A percentile compares a stretch with the other conserved stretches of the same genome.
phyloP scores from a whole-genome alignment of 768 basidiomycete genomes.

The Mycena olivaceomarginata region DNA sequence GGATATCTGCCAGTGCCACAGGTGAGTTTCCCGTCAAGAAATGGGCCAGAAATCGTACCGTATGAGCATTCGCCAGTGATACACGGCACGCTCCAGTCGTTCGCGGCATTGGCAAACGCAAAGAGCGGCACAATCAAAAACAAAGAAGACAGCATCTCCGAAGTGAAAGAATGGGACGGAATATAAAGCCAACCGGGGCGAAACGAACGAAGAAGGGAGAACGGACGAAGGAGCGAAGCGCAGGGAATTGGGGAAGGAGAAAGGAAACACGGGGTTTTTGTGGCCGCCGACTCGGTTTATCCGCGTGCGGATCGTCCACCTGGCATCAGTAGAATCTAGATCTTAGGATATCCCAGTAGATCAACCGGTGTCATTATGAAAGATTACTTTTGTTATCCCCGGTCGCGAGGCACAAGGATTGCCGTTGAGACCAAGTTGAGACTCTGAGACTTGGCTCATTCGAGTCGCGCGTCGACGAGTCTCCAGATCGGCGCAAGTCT shows the following conservation, averaged over 20 bases:
- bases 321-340: too few species aligned
- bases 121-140: conserved; percentile 22
- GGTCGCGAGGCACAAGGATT: neutral
- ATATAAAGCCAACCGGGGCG: conserved; percentile 30
- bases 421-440: too few species aligned
- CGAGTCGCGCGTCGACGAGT: too few species aligned
- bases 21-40: neutral
- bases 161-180: conserved; percentile 2
- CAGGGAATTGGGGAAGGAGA: neutral
- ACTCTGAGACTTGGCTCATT: too few species aligned
- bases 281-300: neutral
- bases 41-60: neutral
- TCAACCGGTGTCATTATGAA: neutral
- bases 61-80: conserved; percentile 46
- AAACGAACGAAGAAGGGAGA: conserved; percentile 3
- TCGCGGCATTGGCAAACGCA: conserved; percentile 20
- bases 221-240: neutral
- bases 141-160: conserved; percentile 31
- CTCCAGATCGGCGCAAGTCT: too few species aligned
- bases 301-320: neutral
- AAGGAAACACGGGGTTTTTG: neutral
- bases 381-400: neutral
- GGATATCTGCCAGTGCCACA: conserved; percentile 6
- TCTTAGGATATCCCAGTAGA: neutral
- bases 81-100: conserved; percentile 39